Base-by-base conservation (phyloP, 306 rosid species). In the Hylodesmum podocarpum region DNA sequence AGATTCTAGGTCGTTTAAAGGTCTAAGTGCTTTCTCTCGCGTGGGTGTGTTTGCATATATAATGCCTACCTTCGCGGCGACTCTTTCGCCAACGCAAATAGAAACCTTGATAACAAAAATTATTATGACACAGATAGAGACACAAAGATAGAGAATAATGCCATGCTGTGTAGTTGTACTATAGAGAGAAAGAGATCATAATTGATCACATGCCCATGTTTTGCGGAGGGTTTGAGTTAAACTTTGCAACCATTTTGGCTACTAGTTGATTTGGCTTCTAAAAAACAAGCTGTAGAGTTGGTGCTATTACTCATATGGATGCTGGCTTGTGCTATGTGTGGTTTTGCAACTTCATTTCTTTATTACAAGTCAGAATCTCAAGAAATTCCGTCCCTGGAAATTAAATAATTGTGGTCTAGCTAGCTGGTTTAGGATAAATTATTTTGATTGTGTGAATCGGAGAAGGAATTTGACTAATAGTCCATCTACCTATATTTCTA, bases 171-270 rank as follows among this genome's bases (percentile, higher is more conserved):
- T 51, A 25, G 77, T 81, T 72, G 79, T 77, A 57, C 66, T 37
- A 73, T 46, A 25, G 75, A 72, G 77, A 73, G 82, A 43, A 70
- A 25, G 75, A 72, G 77, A 73, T 86, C 50, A 70, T 53, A 70
- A 85, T 75, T 62, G 37, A 81, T 88, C 96, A 85, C 90, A 84
- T 87, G 96, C 76, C 81, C 88, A 78, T 82, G 91, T 88, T 87
- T 88, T 78, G 83, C 81, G 93, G 89, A 87, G 78, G 9, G 16
- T 41, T 18, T 24, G 8, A 12, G 78, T 53, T 61, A 72, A 75
- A 66, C 8, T 63, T 61, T 41, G 54, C 33, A 13, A 64, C 66
- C 43, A 65, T 40, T 80, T 83, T 85, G 85, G 86, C 82, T 54
- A 64, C 65, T 82, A 46, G 78, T 58, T 78, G 15, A 73, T 65